Evolutionary conservation across 768 basidiomycete species (phyloP).

Genomic region (Amanita rimosa): DNA sequence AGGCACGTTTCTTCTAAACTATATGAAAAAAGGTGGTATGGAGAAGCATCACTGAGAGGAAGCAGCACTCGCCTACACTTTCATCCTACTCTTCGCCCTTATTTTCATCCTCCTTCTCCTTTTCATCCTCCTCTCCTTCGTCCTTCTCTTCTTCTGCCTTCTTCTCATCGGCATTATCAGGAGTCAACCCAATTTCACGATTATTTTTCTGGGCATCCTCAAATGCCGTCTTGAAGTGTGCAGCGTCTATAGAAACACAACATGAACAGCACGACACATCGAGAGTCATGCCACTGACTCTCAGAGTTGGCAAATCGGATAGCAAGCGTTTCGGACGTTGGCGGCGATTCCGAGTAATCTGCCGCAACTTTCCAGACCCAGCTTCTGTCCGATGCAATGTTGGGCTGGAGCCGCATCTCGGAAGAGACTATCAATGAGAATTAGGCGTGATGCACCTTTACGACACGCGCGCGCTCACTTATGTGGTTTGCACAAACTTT

Average conservation of each 20-base stretch:
- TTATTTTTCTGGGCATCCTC: conserved; percentile 76
- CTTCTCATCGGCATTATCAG: conserved; percentile 13
- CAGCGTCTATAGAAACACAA: conserved; percentile 46
- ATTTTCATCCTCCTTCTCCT: conserved; percentile 23
- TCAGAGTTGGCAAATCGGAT: conserved; percentile 97
- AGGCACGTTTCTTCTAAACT: background rate
- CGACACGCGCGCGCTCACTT: conserved; percentile 40
- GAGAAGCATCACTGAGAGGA: background rate
- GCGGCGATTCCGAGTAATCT: conserved; percentile 85
- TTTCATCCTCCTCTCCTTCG: conserved; percentile 16
- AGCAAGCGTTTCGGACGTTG: conserved; percentile 91
- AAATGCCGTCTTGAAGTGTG: conserved; percentile 81
- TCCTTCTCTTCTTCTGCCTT: conserved; percentile 19
- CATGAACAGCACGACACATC: background rate
- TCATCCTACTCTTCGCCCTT: conserved; percentile 12
- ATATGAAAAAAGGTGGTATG: conserved; percentile 13
- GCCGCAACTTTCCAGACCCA: conserved; percentile 99
- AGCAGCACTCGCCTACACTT: background rate
- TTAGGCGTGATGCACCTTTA: background rate
- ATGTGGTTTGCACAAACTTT: conserved; percentile 99
- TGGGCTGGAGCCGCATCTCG: conserved; percentile 93
- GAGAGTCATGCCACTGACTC: conserved; percentile 41
- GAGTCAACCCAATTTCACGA: conserved; percentile 21
- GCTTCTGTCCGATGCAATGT: conserved; percentile 96
- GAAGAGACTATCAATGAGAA: conserved; percentile 46